Conservation (phyloP, 257 asterid genomes). For the Fraxinus americana region DNA sequence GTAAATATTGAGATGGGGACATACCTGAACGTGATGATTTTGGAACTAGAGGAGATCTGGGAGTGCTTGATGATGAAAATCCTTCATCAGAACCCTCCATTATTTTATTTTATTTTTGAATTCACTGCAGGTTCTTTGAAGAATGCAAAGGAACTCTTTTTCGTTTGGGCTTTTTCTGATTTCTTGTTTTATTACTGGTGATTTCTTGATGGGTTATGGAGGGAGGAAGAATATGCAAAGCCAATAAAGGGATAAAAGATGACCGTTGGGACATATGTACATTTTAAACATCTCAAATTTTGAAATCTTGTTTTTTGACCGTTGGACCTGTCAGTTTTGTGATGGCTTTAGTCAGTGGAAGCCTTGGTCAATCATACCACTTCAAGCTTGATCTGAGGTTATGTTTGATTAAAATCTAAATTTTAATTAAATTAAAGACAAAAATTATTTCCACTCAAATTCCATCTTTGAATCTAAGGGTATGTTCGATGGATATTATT, state of each 20-base stretch:
- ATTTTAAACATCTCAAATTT: not conserved
- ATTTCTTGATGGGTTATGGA: slow-evolving; percentile 2
- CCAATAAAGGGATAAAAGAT: not conserved
- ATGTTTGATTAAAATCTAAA: too few species aligned
- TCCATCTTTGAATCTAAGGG: too few species aligned
- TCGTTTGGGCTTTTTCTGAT: not conserved
- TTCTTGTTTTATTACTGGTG: not conserved
- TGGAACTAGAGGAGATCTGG: slow-evolving; percentile 35
- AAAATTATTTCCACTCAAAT: too few species aligned
- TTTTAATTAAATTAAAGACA: too few species aligned
- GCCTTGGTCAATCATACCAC: not conserved
- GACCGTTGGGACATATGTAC: slow-evolving; percentile 29
- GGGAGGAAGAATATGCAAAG: slow-evolving; percentile 12
- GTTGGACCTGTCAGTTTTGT: slow-evolving; percentile 8
- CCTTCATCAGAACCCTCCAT: slow-evolving; percentile 47
- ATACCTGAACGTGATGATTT: slow-evolving; percentile 48
- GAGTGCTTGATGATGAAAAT: slow-evolving; percentile 29
- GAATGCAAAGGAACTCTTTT: not conserved
- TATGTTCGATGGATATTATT: too few species aligned
- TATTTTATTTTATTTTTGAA: slow-evolving; percentile 25
- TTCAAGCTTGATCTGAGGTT: not conserved
- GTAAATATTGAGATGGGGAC: slow-evolving; percentile 1
- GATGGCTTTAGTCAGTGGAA: not conserved
- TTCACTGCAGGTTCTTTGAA: slow-evolving; percentile 5
- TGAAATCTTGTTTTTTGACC: slow-evolving; percentile 24